phyloP scores from a whole-genome alignment of 306 rosid species.

The Styphnolobium japonicum region DNA sequence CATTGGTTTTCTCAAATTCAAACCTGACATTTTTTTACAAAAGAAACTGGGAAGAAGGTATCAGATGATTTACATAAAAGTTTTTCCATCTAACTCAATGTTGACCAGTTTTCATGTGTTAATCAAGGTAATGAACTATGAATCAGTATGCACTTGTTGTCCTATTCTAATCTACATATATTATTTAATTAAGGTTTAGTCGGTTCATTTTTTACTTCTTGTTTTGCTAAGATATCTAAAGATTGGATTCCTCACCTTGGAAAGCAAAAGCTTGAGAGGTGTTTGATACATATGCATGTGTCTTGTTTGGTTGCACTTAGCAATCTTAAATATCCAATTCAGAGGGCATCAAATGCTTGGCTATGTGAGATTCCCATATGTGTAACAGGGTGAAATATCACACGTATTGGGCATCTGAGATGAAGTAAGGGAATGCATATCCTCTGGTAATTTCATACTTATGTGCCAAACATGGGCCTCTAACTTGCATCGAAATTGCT shows the following conservation, averaged over 20 bases:
- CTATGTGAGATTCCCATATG: neutral
- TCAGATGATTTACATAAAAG: neutral
- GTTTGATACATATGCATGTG: neutral
- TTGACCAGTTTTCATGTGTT: neutral
- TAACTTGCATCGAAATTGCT: neutral
- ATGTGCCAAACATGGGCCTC: neutral
- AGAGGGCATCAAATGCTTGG: slow-evolving; percentile 2
- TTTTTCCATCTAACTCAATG: neutral
- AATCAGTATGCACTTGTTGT: neutral
- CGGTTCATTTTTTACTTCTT: neutral
- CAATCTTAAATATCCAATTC: slow-evolving; percentile 2
- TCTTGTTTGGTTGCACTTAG: neutral
- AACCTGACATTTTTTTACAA: slow-evolving; percentile 79
- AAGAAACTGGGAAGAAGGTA: slow-evolving; percentile 76
- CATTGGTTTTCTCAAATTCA: slow-evolving; percentile 84
- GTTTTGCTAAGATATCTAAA: neutral
- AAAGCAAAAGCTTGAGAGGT: neutral
- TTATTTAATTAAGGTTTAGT: neutral
- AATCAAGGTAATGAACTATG: neutral
- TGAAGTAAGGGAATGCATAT: neutral
- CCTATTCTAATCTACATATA: neutral
- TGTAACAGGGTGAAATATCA: neutral
- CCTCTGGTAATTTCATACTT: neutral
- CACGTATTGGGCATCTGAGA: neutral
- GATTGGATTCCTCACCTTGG: slow-evolving; percentile 1